These are phyloP conservation scores for Aspergillus diversus DNA, from an alignment of 495 filamentous ascomycete species.

Conservation along the genomic window DNA sequence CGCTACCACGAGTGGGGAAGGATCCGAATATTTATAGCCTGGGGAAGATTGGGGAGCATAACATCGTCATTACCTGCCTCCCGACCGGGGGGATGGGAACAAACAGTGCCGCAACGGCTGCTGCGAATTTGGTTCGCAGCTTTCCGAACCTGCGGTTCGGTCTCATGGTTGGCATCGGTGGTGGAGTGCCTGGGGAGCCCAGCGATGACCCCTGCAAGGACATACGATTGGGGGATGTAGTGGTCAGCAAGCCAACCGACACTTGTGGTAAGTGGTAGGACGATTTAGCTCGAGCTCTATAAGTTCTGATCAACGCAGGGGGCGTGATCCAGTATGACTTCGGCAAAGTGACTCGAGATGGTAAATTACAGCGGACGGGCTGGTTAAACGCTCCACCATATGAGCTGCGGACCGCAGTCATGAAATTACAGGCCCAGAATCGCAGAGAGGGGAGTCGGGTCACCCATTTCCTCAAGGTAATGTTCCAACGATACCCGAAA, in stretches of 20 bases:
- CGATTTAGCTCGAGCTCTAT: too few relatives aligned
- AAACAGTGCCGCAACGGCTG: conserved; percentile 33
- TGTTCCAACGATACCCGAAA: neutral
- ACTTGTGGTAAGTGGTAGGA: too few relatives aligned
- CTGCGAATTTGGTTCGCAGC: conserved; percentile 30
- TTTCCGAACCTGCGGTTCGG: conserved; percentile 40
- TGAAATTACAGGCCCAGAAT: conserved; percentile 27
- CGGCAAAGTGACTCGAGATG: conserved; percentile 28
- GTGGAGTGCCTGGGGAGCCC: conserved; percentile 24
- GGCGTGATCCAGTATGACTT: conserved; percentile 49
- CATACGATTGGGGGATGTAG: conserved; percentile 48
- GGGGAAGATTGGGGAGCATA: conserved; percentile 28
- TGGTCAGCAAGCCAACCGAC: conserved; percentile 37
- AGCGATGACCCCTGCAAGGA: too few relatives aligned
- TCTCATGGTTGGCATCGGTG: conserved; percentile 46
- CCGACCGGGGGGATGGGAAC: conserved; percentile 28
- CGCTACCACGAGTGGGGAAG: conserved; percentile 19
- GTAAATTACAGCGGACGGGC: conserved; percentile 30
- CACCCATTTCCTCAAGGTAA: neutral
- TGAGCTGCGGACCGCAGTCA: conserved; percentile 29
- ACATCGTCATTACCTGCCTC: conserved; percentile 33
- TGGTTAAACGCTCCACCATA: conserved; percentile 33
- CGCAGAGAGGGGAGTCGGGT: conserved; percentile 18
- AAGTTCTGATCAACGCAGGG: too few relatives aligned
- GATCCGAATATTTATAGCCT: neutral